phyloP scores from a whole-genome alignment of 2,329 filamentous ascomycete species.

The Apiospora marii region DNA sequence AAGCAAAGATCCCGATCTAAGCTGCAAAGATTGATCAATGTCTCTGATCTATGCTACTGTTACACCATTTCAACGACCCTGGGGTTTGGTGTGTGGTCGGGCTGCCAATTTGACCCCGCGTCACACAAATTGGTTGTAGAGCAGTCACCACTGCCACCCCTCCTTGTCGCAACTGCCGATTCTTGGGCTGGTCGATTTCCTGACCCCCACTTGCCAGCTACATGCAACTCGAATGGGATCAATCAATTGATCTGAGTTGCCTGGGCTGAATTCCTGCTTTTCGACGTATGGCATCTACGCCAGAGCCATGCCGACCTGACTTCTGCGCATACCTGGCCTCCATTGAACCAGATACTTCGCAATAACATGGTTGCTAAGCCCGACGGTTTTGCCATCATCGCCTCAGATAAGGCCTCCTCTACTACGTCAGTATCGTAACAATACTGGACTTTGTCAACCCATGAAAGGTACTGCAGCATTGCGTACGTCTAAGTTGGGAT shows the following conservation, averaged over 20 bases:
- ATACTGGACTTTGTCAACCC: not conserved
- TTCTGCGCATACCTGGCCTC: not conserved
- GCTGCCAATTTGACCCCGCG: not conserved
- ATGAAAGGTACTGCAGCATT: not conserved
- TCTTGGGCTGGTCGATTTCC: not conserved
- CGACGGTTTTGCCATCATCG: not conserved
- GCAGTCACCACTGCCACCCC: constrained; percentile 1
- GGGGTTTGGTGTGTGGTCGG: not conserved
- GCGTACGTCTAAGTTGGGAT: not conserved
- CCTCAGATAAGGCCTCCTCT: not conserved
- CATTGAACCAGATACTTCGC: not conserved
- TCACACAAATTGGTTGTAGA: not conserved
- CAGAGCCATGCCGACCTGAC: not conserved
- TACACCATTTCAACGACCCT: constrained; percentile 4
- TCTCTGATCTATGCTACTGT: constrained; percentile 14
- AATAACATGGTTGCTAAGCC: not conserved
- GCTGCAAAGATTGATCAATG: not conserved
- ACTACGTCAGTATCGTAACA: not conserved
- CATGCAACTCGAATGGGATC: not conserved
- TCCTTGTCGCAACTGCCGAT: not conserved
- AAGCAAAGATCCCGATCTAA: not conserved
- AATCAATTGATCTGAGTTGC: not conserved
- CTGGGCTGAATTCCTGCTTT: not conserved
- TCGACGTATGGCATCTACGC: not conserved
- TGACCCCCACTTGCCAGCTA: not conserved